phyloP scores from a whole-genome alignment of 192 early-diverging fungal genomes.

The Fimicolochytrium jonesii region DNA sequence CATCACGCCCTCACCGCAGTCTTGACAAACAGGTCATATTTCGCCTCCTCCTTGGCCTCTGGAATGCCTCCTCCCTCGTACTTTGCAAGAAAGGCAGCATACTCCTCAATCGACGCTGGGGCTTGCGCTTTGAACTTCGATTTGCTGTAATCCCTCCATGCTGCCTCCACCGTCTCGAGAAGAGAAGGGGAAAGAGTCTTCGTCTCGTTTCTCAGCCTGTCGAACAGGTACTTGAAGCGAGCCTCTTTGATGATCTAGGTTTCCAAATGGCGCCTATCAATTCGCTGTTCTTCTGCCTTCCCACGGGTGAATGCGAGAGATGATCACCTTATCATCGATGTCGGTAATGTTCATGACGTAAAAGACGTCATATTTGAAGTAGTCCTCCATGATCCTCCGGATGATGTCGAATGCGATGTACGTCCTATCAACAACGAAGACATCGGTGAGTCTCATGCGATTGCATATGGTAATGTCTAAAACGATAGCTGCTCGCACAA shows the following conservation, averaged over 20 bases:
- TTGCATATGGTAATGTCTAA: too few relatives aligned
- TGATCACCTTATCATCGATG: slow-evolving; percentile 94
- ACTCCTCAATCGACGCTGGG: slow-evolving; percentile 40
- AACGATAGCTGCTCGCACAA: too few relatives aligned
- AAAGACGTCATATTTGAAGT: slow-evolving; percentile 89
- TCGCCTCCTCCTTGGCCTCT: slow-evolving; percentile 48
- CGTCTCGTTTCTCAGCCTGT: slow-evolving; percentile 39
- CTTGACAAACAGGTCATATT: slow-evolving; percentile 72
- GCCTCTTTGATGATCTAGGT: slow-evolving; percentile 70
- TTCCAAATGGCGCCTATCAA: neutral
- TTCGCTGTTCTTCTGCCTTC: neutral
- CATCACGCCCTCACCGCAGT: slow-evolving; percentile 55
- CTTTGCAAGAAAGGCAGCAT: slow-evolving; percentile 49
- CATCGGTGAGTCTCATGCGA: neutral
- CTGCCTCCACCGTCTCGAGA: slow-evolving; percentile 52
- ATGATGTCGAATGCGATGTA: slow-evolving; percentile 93
- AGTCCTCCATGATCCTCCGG: slow-evolving; percentile 89
- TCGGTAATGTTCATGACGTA: slow-evolving; percentile 98
- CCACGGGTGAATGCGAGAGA: neutral
- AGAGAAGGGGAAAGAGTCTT: slow-evolving; percentile 42
- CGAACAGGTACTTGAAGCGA: slow-evolving; percentile 79
- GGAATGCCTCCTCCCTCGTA: slow-evolving; percentile 12
- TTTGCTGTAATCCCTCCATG: slow-evolving; percentile 61
- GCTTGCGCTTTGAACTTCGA: slow-evolving; percentile 50
- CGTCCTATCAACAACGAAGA: too few relatives aligned